These are phyloP conservation scores for Quillaja saponaria DNA, from an alignment of 306 rosid genomes.

Conservation along the genomic window DNA sequence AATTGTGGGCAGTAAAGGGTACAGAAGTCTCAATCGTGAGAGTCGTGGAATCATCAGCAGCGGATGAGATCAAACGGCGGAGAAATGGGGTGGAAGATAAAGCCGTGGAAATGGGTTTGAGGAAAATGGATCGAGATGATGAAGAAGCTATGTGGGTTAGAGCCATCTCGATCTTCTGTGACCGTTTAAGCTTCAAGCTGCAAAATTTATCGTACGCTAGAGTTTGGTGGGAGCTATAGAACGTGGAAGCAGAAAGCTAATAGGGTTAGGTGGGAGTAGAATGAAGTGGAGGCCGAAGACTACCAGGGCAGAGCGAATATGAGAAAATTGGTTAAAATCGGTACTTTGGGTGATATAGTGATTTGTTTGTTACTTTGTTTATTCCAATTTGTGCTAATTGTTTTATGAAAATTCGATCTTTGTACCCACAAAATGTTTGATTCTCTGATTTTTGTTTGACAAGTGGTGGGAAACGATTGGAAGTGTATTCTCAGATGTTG, in stretches of 20 bases:
- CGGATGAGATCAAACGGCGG: slow-evolving; percentile 54
- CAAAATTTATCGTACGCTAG: background rate
- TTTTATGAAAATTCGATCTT: no score
- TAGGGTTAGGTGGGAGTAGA: background rate
- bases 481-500: no score
- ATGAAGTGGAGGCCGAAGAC: background rate
- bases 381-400: no score
- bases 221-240: background rate
- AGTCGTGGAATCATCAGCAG: slow-evolving; percentile 39
- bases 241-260: background rate
- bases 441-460: no score
- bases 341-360: no score
- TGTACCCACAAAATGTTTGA: no score
- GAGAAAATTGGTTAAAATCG: no score
- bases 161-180: slow-evolving; percentile 50
- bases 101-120: slow-evolving; percentile 51
- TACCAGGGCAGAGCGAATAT: background rate
- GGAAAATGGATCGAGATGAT: slow-evolving; percentile 37
- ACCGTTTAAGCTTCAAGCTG: no score
- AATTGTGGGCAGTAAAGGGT: slow-evolving; percentile 74
- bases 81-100: slow-evolving; percentile 29
- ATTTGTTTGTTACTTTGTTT: no score
- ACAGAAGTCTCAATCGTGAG: slow-evolving; percentile 71
- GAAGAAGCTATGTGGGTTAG: slow-evolving; percentile 52
- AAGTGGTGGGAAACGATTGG: no score